Base-by-base conservation (phyloP, 129 eudicot genomes). In the Centrapalus pauciflorus region DNA sequence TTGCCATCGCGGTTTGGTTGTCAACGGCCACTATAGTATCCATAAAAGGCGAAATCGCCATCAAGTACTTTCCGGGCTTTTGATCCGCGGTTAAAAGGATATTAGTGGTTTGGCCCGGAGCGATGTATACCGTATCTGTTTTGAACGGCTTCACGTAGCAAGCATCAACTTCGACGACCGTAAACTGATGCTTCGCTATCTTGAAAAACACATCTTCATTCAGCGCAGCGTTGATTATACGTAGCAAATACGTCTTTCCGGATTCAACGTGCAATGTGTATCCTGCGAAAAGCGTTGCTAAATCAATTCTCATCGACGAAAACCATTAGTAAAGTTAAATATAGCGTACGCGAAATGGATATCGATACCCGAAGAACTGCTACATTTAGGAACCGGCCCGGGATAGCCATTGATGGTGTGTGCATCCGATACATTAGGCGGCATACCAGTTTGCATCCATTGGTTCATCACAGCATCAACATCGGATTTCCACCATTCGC, bases 401-500 rank as follows among this genome's bases (percentile, higher is more conserved):
- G 88, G 86, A 25, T 41, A 78, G 16, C 97, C 95, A 34, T 90
- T 87, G 29, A 90, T 84, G 25, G 95, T 84, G 58, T 87, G 95
- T 21, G 92, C 97, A 78, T 90, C 97, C 0, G 97, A 90, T 27
- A 86, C 83, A 81, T 90, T 90, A 37, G 97, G 97, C 1, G 97
- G 80, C 69, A 61, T 0, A 6, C 97, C 97, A 3, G 77, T 30
- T 76, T 82, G 79, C 61, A 72, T 48, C 30, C 89, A 87, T 61
- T 80, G 87, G 66, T 90, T 80, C 60, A 90, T 82, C 41, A 90
- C 92, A 33, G 29, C 75, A 63, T 87, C 92, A 0, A 70, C 83
- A 43, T 90, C 95, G 9, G 92, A 84, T 65, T 87, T 87, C 97
- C 97, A 87, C 97, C 97, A 90, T 74, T 90, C 97, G 3, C 89